Evolutionary conservation across 225 moss, liverwort and hornwort species (phyloP).

Genomic region (Polytrichum formosum): DNA sequence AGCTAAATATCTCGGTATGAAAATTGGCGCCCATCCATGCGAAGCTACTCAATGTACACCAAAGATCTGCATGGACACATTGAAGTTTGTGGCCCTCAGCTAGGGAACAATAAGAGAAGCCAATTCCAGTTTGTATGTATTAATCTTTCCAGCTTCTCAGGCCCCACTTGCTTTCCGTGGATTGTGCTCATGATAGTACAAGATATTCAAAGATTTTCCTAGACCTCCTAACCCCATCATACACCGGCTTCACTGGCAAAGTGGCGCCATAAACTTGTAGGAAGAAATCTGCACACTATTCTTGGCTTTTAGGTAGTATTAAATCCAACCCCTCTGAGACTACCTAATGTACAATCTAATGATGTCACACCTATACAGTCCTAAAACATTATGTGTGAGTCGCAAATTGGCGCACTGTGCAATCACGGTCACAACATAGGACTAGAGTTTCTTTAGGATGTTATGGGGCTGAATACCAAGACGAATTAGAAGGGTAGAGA

Average conservation of each 20-base stretch:
- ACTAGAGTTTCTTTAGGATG: background rate
- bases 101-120: too few species aligned
- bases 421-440: background rate
- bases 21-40: too few species aligned
- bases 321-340: background rate
- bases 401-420: background rate
- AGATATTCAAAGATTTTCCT: background rate
- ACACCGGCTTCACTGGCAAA: background rate
- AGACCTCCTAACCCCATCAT: background rate
- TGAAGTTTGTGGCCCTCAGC: too few species aligned
- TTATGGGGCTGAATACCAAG: background rate
- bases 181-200: background rate
- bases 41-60: too few species aligned
- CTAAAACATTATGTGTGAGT: background rate
- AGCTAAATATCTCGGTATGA: too few species aligned
- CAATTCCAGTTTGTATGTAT: too few species aligned
- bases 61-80: too few species aligned
- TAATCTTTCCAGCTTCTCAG: too few species aligned
- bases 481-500: background rate
- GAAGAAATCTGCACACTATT: background rate
- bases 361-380: background rate
- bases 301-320: background rate
- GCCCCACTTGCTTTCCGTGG: background rate
- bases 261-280: background rate
- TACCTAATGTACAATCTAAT: slow-evolving; percentile 6